Conservation (phyloP, 495 filamentous ascomycete genomes). For the Penicillium atrosanguineum region DNA sequence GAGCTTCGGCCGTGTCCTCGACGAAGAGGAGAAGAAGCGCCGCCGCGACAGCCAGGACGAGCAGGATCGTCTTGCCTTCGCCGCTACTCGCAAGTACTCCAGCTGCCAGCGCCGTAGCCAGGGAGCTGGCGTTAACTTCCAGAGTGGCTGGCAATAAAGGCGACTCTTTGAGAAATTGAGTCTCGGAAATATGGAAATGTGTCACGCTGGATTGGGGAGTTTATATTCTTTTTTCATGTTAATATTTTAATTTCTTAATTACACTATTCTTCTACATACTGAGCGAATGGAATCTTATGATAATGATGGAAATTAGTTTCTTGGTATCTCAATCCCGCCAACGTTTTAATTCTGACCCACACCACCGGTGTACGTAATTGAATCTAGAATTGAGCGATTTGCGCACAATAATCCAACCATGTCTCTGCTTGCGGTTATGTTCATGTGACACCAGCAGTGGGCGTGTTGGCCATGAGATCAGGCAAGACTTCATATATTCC, state of each 20-base stretch:
- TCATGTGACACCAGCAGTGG: no score
- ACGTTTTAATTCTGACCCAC: no score
- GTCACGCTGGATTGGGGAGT: not conserved
- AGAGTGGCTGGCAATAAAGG: conserved; percentile 7
- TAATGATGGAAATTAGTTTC: not conserved
- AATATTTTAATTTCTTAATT: not conserved
- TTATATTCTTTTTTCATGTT: not conserved
- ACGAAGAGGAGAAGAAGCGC: not conserved
- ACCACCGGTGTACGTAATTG: no score
- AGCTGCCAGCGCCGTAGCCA: not conserved
- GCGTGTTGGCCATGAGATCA: no score
- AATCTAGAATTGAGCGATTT: no score
- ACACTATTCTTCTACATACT: not conserved
- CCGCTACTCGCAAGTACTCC: conserved; percentile 5
- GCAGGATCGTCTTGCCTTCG: conserved; percentile 3
- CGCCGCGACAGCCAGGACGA: conserved; percentile 1
- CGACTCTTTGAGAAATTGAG: not conserved
- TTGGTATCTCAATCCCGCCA: not conserved
- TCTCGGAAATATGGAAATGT: not conserved
- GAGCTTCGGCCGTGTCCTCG: conserved; percentile 2
- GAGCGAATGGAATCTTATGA: not conserved
- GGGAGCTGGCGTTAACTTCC: conserved; percentile 6
- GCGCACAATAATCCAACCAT: no score
- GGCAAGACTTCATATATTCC: no score
- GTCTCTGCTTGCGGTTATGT: no score